Percentiles rank a stretch among this genome's conserved stretches.
Conservation (phyloP, 2,329 filamentous ascomycete species). For the Lasiodiplodia citricola region DNA sequence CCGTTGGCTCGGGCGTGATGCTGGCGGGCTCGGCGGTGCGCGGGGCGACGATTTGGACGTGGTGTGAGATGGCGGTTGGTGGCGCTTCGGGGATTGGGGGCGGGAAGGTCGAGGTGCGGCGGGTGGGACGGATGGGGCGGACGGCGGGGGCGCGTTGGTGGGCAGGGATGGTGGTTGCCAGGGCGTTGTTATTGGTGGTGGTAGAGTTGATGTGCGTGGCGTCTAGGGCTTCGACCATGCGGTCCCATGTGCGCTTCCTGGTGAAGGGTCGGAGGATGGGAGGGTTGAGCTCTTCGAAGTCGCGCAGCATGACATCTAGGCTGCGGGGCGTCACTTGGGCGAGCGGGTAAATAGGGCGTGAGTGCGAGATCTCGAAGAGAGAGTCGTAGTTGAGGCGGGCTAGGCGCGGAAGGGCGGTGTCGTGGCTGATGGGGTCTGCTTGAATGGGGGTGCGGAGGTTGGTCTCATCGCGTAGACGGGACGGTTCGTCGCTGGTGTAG, state of each 20-base stretch:
- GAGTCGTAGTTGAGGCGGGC: constrained; percentile 16
- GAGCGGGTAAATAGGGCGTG: constrained; percentile 13
- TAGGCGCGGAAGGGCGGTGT: background rate
- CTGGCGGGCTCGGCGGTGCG: background rate
- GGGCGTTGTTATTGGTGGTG: background rate
- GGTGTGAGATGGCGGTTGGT: constrained; percentile 4
- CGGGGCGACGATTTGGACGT: background rate
- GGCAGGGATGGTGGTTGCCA: background rate
- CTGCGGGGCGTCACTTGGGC: constrained; percentile 8
- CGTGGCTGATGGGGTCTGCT: constrained; percentile 17
- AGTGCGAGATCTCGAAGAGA: background rate
- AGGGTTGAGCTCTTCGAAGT: constrained; percentile 9
- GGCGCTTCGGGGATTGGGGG: constrained; percentile 29
- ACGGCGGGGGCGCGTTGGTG: background rate
- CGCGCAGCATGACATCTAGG: background rate
- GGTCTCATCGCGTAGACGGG: background rate
- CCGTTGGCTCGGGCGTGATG: background rate
- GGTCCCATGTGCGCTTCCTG: constrained; percentile 17
- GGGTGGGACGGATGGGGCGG: background rate
- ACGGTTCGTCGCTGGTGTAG: constrained; percentile 2
- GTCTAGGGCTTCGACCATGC: background rate
- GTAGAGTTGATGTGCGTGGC: background rate
- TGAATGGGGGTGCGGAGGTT: constrained; percentile 4
- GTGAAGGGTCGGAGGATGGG: background rate
- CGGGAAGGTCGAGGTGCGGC: constrained; percentile 23